phyloP scores from a whole-genome alignment of 2,329 filamentous ascomycete genomes.

The Seiridium unicorne region DNA sequence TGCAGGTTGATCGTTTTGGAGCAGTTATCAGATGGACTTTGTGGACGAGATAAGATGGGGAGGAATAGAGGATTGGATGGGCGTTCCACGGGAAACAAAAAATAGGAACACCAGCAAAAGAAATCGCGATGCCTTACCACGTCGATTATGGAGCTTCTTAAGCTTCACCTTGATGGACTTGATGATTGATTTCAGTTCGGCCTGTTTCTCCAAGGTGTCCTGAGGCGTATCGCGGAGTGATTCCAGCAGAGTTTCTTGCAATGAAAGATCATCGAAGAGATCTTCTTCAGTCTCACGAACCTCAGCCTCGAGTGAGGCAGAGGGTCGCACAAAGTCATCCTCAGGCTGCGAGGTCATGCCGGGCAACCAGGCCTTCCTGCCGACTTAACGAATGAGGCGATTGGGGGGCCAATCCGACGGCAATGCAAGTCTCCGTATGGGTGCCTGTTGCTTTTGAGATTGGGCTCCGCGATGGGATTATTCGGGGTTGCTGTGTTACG shows the following conservation, averaged over 20 bases:
- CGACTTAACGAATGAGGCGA: background rate
- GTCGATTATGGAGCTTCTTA: constrained; percentile 2
- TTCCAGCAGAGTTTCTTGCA: constrained; percentile 11
- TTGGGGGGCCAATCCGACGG: background rate
- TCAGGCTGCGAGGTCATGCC: constrained; percentile 10
- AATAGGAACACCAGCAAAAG: background rate
- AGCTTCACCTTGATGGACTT: constrained; percentile 3
- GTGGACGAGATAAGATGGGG: background rate
- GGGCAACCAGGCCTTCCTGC: background rate
- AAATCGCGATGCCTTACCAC: constrained; percentile 2
- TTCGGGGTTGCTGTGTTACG: background rate
- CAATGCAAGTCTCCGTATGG: background rate
- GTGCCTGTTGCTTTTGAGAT: background rate
- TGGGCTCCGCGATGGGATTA: background rate
- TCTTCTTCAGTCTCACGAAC: constrained; percentile 3
- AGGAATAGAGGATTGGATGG: background rate
- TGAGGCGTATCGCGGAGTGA: constrained; percentile 6
- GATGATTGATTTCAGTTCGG: constrained; percentile 9
- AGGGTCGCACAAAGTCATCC: background rate
- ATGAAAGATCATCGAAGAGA: constrained; percentile 4
- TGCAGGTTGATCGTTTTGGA: background rate
- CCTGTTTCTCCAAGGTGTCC: constrained; percentile 7
- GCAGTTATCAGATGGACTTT: background rate
- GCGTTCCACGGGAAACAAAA: background rate
- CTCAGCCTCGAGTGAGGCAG: background rate